phyloP scores from a whole-genome alignment of 192 early-diverging fungal genomes.

The Coemansia sp. region DNA sequence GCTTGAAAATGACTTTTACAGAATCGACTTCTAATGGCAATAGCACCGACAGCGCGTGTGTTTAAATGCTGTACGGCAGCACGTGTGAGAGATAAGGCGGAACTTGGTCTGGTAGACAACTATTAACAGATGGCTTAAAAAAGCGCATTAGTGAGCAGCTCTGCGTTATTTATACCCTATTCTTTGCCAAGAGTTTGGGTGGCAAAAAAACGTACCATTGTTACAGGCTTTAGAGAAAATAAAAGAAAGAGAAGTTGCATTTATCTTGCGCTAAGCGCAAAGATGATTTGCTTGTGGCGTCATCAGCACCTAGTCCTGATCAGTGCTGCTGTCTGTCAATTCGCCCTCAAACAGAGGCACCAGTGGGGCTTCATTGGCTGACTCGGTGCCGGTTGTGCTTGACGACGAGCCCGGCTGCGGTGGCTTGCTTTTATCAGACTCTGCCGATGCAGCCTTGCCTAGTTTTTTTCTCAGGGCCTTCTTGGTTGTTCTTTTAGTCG shows the following conservation, averaged over 20 bases:
- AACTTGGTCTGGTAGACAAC: constrained; percentile 5
- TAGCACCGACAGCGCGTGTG: background rate
- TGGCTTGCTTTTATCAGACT: constrained; percentile 2
- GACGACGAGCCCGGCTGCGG: background rate
- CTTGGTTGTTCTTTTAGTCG: constrained; percentile 58
- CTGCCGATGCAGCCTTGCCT: background rate
- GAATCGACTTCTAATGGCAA: background rate
- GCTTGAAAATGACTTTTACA: background rate
- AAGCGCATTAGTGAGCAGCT: background rate
- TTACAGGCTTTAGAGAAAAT: background rate
- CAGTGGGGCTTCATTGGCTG: constrained; percentile 5
- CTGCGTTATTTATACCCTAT: too few relatives aligned
- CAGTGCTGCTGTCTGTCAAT: constrained; percentile 11
- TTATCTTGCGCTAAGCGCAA: background rate
- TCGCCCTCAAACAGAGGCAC: constrained; percentile 39
- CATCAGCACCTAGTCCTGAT: background rate
- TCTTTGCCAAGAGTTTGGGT: background rate
- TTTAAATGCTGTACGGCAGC: background rate
- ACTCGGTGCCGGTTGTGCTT: background rate
- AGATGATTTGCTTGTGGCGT: constrained; percentile 1
- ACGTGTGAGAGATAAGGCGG: background rate
- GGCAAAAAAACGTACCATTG: constrained; percentile 4
- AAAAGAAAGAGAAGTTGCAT: background rate
- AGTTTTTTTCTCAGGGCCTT: constrained; percentile 23
- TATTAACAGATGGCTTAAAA: background rate